phyloP scores from a whole-genome alignment of 2,329 filamentous ascomycete genomes.

The Elsinoe fawcettii region DNA sequence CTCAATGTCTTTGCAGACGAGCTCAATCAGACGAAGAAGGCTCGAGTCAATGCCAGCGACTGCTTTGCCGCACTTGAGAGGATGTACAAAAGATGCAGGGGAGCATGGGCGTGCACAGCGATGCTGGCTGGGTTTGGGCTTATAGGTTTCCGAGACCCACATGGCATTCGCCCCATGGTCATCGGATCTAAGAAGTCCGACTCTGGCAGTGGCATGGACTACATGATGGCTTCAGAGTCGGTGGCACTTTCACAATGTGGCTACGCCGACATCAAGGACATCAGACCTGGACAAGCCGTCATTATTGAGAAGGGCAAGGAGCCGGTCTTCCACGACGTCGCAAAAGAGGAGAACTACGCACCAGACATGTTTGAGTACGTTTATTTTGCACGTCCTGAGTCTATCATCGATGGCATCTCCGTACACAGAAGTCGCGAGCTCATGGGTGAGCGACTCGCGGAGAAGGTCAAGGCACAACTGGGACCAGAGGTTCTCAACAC shows the following conservation, averaged over 20 bases:
- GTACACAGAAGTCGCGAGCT: slow-evolving; percentile 76
- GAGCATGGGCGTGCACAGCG: slow-evolving; percentile 71
- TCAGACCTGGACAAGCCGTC: slow-evolving; percentile 75
- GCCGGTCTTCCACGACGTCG: slow-evolving; percentile 69
- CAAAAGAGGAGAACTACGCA: slow-evolving; percentile 59
- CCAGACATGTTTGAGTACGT: slow-evolving; percentile 85
- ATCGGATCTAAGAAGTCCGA: slow-evolving; percentile 65
- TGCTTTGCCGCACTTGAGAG: slow-evolving; percentile 63
- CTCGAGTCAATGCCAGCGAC: slow-evolving; percentile 69
- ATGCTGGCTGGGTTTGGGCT: slow-evolving; percentile 79
- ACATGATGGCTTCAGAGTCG: slow-evolving; percentile 86
- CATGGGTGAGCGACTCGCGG: slow-evolving; percentile 76
- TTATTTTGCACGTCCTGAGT: slow-evolving; percentile 79
- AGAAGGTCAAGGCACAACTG: slow-evolving; percentile 60
- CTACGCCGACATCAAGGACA: slow-evolving; percentile 67
- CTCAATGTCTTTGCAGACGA: slow-evolving; percentile 82
- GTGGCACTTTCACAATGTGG: slow-evolving; percentile 76
- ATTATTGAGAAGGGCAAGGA: slow-evolving; percentile 71
- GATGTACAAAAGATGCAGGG: slow-evolving; percentile 66
- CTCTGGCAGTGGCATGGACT: slow-evolving; percentile 61
- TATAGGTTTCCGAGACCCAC: slow-evolving; percentile 69
- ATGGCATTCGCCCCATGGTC: slow-evolving; percentile 76
- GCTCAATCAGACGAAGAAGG: slow-evolving; percentile 71
- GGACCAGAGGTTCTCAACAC: slow-evolving; percentile 62
- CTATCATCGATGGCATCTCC: slow-evolving; percentile 77